These are phyloP conservation scores for Akanthomyces uredinophilus DNA, from an alignment of 2,329 filamentous ascomycete genomes.

Conservation along the genomic window DNA sequence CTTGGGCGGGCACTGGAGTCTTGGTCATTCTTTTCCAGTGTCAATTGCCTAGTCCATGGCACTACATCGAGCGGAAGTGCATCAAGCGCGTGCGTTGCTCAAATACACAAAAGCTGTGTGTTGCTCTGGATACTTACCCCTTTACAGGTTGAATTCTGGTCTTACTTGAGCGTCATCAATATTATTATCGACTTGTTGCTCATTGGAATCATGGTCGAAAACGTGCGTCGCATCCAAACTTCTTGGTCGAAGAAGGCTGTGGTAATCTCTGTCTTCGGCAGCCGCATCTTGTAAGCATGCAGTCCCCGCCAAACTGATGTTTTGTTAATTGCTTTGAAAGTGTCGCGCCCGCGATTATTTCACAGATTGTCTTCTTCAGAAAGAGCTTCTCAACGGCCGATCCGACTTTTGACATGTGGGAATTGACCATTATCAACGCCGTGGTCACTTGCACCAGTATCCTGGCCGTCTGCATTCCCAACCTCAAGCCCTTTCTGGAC, in stretches of 20 bases:
- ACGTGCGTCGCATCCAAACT: conserved; percentile 26
- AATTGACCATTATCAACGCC: conserved; percentile 2
- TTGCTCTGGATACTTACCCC: neutral
- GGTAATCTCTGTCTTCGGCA: conserved; percentile 27
- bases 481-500: conserved; percentile 15
- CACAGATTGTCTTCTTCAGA: neutral
- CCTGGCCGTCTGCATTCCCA: conserved; percentile 18
- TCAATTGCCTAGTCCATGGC: conserved; percentile 23
- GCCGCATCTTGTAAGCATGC: conserved; percentile 25
- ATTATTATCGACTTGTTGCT: conserved; percentile 8
- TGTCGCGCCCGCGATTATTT: conserved; percentile 23
- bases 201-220: conserved; percentile 21
- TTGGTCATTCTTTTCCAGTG: conserved; percentile 26
- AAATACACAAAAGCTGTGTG: neutral
- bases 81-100: conserved; percentile 17
- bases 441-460: conserved; percentile 15
- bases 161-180: conserved; percentile 10
- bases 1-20: conserved; percentile 23
- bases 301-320: no score
- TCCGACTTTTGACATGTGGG: conserved; percentile 11
- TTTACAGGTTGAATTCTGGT: conserved; percentile 7
- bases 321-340: conserved; percentile 7
- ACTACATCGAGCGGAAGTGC: conserved; percentile 20
- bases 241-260: conserved; percentile 24
- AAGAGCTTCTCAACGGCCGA: neutral